phyloP scores from a whole-genome alignment of 768 basidiomycete species.

The Dentipellis fragilis region DNA sequence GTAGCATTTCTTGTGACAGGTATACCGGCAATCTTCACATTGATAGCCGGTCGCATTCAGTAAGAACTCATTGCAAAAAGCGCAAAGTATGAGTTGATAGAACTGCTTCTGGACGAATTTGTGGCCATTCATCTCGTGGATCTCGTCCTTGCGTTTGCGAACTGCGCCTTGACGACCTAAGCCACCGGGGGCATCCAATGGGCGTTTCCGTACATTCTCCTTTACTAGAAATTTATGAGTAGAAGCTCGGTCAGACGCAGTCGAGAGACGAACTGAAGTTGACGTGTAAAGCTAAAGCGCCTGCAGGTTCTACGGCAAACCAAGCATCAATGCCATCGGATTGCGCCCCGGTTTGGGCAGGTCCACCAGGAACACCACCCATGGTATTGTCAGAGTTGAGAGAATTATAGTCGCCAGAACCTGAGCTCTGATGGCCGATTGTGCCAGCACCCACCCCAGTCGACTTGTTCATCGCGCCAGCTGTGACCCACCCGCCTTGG shows the following conservation, averaged over 20 bases:
- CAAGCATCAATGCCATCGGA: conserved; percentile 89
- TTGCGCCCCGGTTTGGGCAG: conserved; percentile 6
- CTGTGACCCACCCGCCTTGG: conserved; percentile 95
- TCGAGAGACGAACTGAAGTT: conserved; percentile 71
- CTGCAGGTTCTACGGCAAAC: conserved; percentile 98
- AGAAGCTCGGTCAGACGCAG: conserved; percentile 4
- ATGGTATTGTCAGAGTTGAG: background rate
- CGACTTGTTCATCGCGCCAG: conserved; percentile 63
- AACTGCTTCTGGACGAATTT: conserved; percentile 96
- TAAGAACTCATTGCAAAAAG: conserved; percentile 95
- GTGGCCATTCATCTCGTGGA: conserved; percentile 99
- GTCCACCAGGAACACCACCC: conserved; percentile 1
- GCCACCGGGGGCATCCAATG: conserved; percentile 83
- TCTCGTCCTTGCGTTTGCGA: conserved; percentile 94
- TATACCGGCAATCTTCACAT: conserved; percentile 98
- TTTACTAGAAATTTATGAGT: conserved; percentile 54
- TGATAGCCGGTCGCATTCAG: conserved; percentile 97
- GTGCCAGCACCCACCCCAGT: conserved; percentile 3
- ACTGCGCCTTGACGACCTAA: conserved; percentile 97
- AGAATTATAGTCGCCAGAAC: conserved; percentile 12
- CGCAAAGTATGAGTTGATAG: conserved; percentile 97
- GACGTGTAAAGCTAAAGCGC: conserved; percentile 75
- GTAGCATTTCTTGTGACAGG: conserved; percentile 98
- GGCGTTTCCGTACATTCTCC: conserved; percentile 93
- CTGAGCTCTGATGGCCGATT: conserved; percentile 9